A percentile compares a stretch with the other conserved stretches of the same genome.
Conservation (phyloP, 371 early-diverging fungal genomes). For the Paraphysoderma sedebokerense region DNA sequence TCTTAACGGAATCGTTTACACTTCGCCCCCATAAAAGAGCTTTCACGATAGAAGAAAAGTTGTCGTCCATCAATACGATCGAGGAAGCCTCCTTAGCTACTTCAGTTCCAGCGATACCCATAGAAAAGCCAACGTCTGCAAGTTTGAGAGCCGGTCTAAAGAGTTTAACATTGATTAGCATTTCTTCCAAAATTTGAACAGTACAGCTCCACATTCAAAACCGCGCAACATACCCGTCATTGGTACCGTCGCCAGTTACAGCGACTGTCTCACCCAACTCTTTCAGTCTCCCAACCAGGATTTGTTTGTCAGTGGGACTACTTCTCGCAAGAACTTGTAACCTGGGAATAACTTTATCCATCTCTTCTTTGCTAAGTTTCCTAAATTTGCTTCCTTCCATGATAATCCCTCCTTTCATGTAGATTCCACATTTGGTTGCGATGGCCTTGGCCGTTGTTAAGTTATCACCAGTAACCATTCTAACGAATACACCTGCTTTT, state of each 20-base stretch:
- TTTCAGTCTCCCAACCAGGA: constrained; percentile 42
- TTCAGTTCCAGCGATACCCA: constrained; percentile 69
- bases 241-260: constrained; percentile 20
- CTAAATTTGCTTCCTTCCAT: constrained; percentile 54
- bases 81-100: constrained; percentile 65
- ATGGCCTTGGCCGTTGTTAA: constrained; percentile 49
- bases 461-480: constrained; percentile 76
- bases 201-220: not conserved
- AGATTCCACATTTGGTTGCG: constrained; percentile 51
- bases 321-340: constrained; percentile 54
- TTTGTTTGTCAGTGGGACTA: constrained; percentile 52
- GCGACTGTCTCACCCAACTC: constrained; percentile 16
- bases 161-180: no score
- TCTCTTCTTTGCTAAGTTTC: constrained; percentile 25
- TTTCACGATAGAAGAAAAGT: constrained; percentile 55
- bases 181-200: no score
- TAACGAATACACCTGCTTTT: constrained; percentile 56
- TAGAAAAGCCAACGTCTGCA: constrained; percentile 62
- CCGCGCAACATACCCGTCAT: constrained; percentile 9
- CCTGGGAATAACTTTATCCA: constrained; percentile 31
- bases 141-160: constrained; percentile 52
- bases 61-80: constrained; percentile 63
- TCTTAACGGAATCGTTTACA: constrained; percentile 60
- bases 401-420: constrained; percentile 29
- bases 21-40: constrained; percentile 61